Evolutionary conservation across 1,284 basidiomycete species (phyloP), one percentile per base, ranked within the genome.

Genomic region (Ceratobasidium theobromae): DNA sequence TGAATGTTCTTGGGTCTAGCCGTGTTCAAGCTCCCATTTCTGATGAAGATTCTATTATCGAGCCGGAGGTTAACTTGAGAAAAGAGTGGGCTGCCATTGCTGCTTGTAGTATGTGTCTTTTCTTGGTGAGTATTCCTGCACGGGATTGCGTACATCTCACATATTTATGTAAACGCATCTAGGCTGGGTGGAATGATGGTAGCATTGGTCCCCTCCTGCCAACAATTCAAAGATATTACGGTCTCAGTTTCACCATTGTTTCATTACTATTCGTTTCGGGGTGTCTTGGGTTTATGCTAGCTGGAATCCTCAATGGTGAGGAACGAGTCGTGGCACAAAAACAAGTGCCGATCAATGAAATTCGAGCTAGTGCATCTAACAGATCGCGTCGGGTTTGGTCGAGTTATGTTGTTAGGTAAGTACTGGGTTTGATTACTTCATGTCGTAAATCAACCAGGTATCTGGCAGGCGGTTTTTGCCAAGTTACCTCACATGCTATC

Each of bases 351-450:
- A 33, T 16, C 2, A 18, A 35, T 3, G 1, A 14, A 3, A 33
- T 25, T 25, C 16, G 35, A 16, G 8, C 8, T 25, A 49, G 65
- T 69, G n/a, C 48, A 67, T 23, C 52, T 69, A 23, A 46, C 57
- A 3, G 57, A 69, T 18, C 58, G 51, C 23, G 11, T 69, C 4
- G 68, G 68, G 3, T 67, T 69, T 27, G 68, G 68, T 4, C 14
- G 55, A 35, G 55, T 60, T 11, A 38, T 49, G 45, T 21, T 60
- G 16, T 18, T 60, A 3, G 55, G 55, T 46, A 38, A 23, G 30
- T 16, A 11, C 2, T 40, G 38, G 23, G 18, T 38, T 1, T 23
- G 27, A 16, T 8, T 41, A 25, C 16, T n/a, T 5, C 2, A 25
- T 25, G 5, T 25, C 8, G 35, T 27, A 23, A 8, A 33, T 55